Conservation (phyloP, 805 yeast genomes). For the Pichia pseudocactophila region DNA sequence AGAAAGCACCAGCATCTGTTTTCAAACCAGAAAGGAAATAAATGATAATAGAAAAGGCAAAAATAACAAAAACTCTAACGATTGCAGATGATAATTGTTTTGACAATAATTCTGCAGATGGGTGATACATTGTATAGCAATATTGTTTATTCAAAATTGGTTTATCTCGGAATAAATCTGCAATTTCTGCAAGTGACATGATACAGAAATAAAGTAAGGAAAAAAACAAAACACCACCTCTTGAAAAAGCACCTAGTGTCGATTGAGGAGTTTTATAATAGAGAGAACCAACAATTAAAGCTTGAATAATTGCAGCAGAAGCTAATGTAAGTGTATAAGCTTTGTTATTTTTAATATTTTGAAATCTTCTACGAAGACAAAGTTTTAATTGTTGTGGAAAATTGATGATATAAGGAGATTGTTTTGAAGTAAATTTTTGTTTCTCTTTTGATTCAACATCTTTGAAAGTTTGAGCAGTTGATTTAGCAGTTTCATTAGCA, state of each 20-base stretch:
- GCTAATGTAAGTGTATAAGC: slow-evolving; percentile 46
- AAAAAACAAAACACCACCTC: slow-evolving; percentile 56
- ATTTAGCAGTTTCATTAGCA: slow-evolving; percentile 28
- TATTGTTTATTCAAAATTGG: slow-evolving; percentile 56
- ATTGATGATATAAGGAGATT: slow-evolving; percentile 31
- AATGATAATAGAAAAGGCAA: slow-evolving; percentile 36
- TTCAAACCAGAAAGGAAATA: slow-evolving; percentile 49
- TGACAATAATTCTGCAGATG: slow-evolving; percentile 57
- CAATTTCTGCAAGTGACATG: slow-evolving; percentile 55
- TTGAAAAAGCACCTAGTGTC: slow-evolving; percentile 48
- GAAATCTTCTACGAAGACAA: slow-evolving; percentile 47
- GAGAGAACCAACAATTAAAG: slow-evolving; percentile 53
- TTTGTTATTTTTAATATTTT: slow-evolving; percentile 51
- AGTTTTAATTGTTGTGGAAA: slow-evolving; percentile 43
- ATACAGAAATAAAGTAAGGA: slow-evolving; percentile 53
- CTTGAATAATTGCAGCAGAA: slow-evolving; percentile 47
- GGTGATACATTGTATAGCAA: slow-evolving; percentile 53
- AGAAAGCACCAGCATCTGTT: slow-evolving; percentile 47
- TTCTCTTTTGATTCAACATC: slow-evolving; percentile 30
- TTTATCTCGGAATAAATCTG: slow-evolving; percentile 50
- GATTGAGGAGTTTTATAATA: slow-evolving; percentile 43
- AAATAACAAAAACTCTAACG: slow-evolving; percentile 41
- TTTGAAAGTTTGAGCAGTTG: slow-evolving; percentile 34
- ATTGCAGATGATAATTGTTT: slow-evolving; percentile 54
- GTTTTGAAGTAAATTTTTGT: slow-evolving; percentile 31